phyloP scores from a whole-genome alignment of 768 basidiomycete species.

The Tylopilus vinaceipallidus region DNA sequence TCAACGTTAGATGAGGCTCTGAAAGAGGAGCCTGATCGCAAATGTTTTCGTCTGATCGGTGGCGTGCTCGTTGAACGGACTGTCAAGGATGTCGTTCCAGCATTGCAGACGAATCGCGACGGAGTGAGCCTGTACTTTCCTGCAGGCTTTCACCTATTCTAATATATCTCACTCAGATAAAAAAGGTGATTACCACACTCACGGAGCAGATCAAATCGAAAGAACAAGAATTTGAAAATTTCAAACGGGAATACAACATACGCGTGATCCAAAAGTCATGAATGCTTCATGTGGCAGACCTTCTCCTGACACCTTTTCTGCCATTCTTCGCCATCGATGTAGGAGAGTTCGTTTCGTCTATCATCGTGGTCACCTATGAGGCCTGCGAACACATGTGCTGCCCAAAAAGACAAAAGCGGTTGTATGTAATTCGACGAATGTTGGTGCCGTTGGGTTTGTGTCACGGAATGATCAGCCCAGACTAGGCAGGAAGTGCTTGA shows the following conservation, averaged over 20 bases:
- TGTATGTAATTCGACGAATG: neutral
- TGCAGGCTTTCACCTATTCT: neutral
- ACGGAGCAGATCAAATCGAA: slow-evolving; percentile 87
- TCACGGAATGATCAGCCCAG: neutral
- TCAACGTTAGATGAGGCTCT: slow-evolving; percentile 82
- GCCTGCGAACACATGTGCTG: too few relatives aligned
- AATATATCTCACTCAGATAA: slow-evolving; percentile 55
- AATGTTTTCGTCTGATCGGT: slow-evolving; percentile 95
- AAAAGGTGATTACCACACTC: slow-evolving; percentile 72
- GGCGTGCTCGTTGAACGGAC: slow-evolving; percentile 95
- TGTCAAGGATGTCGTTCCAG: slow-evolving; percentile 91
- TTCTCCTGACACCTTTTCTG: neutral
- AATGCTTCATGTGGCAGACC: slow-evolving; percentile 3
- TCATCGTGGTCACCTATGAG: neutral
- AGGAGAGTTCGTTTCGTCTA: neutral
- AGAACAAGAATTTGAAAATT: slow-evolving; percentile 78
- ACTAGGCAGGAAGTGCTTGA: too few relatives aligned
- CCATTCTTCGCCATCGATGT: neutral
- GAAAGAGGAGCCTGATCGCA: slow-evolving; percentile 81
- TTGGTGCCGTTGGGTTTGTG: neutral
- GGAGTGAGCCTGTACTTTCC: slow-evolving; percentile 53
- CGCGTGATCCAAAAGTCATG: slow-evolving; percentile 61
- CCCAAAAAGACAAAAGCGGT: neutral
- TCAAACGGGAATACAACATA: slow-evolving; percentile 77
- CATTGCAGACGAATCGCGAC: slow-evolving; percentile 83